phyloP scores from a whole-genome alignment of 2,329 filamentous ascomycete species.

The Sodiomyces alkalinus region DNA sequence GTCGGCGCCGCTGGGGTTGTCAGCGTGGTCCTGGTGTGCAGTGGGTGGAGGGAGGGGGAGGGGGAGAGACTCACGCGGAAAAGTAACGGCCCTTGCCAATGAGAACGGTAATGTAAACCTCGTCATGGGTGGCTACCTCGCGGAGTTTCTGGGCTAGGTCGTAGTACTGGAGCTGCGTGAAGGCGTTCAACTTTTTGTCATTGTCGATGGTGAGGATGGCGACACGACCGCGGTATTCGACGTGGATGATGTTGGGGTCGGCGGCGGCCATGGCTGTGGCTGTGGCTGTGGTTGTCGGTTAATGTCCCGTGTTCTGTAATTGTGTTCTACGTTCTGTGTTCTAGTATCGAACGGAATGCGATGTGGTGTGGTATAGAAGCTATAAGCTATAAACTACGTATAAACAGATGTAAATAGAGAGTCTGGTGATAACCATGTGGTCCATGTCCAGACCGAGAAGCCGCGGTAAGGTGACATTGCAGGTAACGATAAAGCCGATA shows the following conservation, averaged over 20 bases:
- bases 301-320: not conserved
- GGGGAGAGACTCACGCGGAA: slow-evolving; percentile 56
- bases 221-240: slow-evolving; percentile 25
- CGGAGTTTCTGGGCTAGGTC: slow-evolving; percentile 56
- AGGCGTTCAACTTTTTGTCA: slow-evolving; percentile 74
- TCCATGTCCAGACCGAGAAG: no score
- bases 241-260: slow-evolving; percentile 15
- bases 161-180: slow-evolving; percentile 61
- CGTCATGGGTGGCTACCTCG: slow-evolving; percentile 62
- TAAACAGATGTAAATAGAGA: no score
- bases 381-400: no score
- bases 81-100: slow-evolving; percentile 75
- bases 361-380: no score
- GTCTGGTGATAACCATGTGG: no score
- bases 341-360: no score
- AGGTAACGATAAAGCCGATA: no score
- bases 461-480: no score
- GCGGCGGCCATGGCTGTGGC: no score
- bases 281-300: not conserved
- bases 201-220: slow-evolving; percentile 78
- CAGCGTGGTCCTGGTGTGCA: not conserved
- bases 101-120: slow-evolving; percentile 72
- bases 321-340: not conserved
- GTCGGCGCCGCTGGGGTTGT: slow-evolving; percentile 54
- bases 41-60: slow-evolving; percentile 1